Evolutionary conservation across 257 asterid species (phyloP), one percentile per base, ranked within the genome.

Genomic region (Scutellaria galericulata): DNA sequence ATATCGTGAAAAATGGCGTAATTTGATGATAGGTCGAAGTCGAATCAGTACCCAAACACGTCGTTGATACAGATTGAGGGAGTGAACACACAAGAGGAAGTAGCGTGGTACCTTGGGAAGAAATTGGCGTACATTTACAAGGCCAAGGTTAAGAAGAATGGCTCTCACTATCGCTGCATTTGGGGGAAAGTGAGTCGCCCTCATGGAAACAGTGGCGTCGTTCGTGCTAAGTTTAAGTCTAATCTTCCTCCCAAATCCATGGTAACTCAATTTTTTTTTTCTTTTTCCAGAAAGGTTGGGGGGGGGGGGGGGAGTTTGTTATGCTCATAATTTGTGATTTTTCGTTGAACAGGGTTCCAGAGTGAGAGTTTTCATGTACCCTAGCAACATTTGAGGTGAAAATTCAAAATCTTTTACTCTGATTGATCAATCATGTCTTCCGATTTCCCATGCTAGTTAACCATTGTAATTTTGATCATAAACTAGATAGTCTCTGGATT

Each of bases 31-130:
- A 87, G 93, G 83, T 89, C 98, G 48, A 93, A 93, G 82, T 93
- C 98, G 72, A 93, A 93, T 73, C 98, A 93, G 92, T 93, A 93
- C 13, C 98, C 98, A 7, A 93, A 84, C 85, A 90, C 96, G 42
- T 90, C 98, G 37, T 48, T 91, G 94, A 64, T 93, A 5, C 98
- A 93, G 86, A 84, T 93, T 4, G 97, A 89, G 47, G 96, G 98
- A 13, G 97, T 93, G 60, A 93, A 93, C 85, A 93, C 97, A 0
- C 90, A 86, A 63, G 97, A 91, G 83, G 97, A 91, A 50, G 98
- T 93, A 7, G 76, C 83, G 22, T 93, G 96, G 97, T 93, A 93
- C 82, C 82, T 45, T 0, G 98, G 98, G 61, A 93, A 93, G 85
- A 75, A 82, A 61, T 73, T 91, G 92, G 97, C 97, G 2, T 91